Base-by-base conservation (phyloP, 2,329 filamentous ascomycete species). In the Hypoxylon sp. region DNA sequence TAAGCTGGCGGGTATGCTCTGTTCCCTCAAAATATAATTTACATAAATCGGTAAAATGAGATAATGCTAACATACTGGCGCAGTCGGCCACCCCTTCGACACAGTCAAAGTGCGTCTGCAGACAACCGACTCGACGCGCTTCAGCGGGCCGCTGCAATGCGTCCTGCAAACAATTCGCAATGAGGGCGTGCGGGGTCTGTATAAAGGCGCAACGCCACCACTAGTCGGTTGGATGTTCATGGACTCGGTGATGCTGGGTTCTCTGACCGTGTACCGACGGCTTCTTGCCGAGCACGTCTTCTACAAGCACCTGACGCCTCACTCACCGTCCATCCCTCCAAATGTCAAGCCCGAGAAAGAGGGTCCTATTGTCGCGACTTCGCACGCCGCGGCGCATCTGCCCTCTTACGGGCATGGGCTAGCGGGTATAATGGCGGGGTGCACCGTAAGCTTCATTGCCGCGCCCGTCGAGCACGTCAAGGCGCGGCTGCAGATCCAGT, bases 181-280 rank as follows among this genome's bases (percentile, higher is more conserved):
- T 77, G 96, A 99, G 80, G 95, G 95, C 51, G 81, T 97, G 50
- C 82, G 86, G 55, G 96, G 93, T 2, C 84, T 99, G 45, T 99
- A 98, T 86, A 99, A 98, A 82, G 94, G 95, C 75, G 94, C 94
- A 10, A 93, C 92, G 28, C 95, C 95, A 61, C 96, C 96, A 57
- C 84, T 98, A 52, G 89, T 98, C 56, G 96, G 96, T 74, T 98
- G 96, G 96, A 97, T 98, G 92, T 93, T 97, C 76, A 98, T 98
- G 95, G 96, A 99, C 82, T 87, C 83, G 45, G 79, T 90, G 65
- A 97, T 98, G 94, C 87, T 98, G 34, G 96, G 96, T 45, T 97
- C 93, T 17, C 84, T 99, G 72, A 97, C 92, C 23, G 87, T 97
- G 53, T 98, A 98, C 83, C 92, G 95, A 38, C 91, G 93, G 51